Conservation (phyloP, 345 rosid genomes). For the Salix koriyanagi region DNA sequence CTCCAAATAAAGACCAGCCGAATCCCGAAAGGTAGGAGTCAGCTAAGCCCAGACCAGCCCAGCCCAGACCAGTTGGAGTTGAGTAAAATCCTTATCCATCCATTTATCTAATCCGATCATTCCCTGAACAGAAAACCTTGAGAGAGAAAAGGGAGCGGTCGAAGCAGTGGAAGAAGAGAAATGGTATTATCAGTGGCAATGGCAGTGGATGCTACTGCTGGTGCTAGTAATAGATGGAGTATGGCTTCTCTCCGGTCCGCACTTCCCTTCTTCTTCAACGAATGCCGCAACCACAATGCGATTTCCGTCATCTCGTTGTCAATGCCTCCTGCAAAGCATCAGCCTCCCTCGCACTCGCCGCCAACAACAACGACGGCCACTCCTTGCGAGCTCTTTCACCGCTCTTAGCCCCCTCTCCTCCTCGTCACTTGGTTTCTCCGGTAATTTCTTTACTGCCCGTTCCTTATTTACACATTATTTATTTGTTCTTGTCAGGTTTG, state of each 20-base stretch:
- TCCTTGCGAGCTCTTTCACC: conserved; percentile 34
- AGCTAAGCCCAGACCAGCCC: background rate
- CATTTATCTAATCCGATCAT: background rate
- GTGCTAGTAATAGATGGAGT: conserved; percentile 46
- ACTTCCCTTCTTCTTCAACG: conserved; percentile 40
- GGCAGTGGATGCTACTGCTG: conserved; percentile 2
- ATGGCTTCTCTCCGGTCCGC: conserved; percentile 61
- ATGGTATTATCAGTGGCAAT: conserved; percentile 35
- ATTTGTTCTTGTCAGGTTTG: background rate
- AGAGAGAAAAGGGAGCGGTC: background rate
- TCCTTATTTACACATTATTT: too few species aligned
- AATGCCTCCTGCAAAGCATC: background rate
- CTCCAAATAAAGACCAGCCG: too few species aligned
- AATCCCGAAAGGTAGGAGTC: too few species aligned
- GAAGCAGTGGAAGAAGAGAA: background rate
- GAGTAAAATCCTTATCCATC: background rate
- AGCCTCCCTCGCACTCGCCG: conserved; percentile 25
- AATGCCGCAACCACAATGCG: conserved; percentile 26
- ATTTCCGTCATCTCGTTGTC: conserved; percentile 24
- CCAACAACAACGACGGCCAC: conserved; percentile 16
- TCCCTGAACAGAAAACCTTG: background rate
- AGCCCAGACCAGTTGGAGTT: background rate
- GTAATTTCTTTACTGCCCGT: conserved; percentile 20
- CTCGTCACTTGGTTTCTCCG: conserved; percentile 35
- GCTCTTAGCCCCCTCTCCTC: conserved; percentile 47